Evolutionary conservation across 2,329 filamentous ascomycete genomes (phyloP).

Genomic region (Aspergillus piperis): DNA sequence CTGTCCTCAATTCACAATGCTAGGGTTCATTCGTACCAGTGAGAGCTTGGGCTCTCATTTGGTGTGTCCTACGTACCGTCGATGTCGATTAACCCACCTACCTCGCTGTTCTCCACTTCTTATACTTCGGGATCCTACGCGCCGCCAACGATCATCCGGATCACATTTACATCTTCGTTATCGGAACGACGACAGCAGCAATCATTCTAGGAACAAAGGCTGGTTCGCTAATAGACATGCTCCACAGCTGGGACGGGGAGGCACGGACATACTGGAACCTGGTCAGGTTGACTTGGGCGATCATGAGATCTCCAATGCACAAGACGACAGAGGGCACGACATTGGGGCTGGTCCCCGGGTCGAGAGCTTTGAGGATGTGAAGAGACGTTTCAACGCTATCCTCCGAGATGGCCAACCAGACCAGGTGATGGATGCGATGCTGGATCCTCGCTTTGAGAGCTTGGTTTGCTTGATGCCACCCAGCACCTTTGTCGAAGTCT

Average conservation of each 20-base stretch:
- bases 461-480: slow-evolving; percentile 50
- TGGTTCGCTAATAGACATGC: not conserved
- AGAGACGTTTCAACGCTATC: slow-evolving; percentile 27
- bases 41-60: slow-evolving; percentile 34
- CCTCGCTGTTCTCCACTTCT: slow-evolving; percentile 11
- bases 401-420: slow-evolving; percentile 43
- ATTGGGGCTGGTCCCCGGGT: not conserved
- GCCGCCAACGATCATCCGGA: not conserved
- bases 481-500: slow-evolving; percentile 63
- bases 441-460: slow-evolving; percentile 31
- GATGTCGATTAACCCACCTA: slow-evolving; percentile 17
- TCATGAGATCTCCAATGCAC: not conserved
- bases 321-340: not conserved
- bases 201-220: not conserved
- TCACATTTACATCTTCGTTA: too few species aligned
- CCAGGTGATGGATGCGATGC: slow-evolving; percentile 40
- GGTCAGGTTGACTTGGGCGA: not conserved
- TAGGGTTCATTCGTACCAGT: slow-evolving; percentile 24
- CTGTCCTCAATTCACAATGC: slow-evolving; percentile 19
- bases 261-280: slow-evolving; percentile 5
- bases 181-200: not conserved
- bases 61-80: slow-evolving; percentile 27
- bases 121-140: slow-evolving; percentile 8
- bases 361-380: slow-evolving; percentile 1
- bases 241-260: not conserved